These are phyloP conservation scores for Notholithocarpus densiflorus DNA, from an alignment of 306 rosid genomes.

Conservation along the genomic window DNA sequence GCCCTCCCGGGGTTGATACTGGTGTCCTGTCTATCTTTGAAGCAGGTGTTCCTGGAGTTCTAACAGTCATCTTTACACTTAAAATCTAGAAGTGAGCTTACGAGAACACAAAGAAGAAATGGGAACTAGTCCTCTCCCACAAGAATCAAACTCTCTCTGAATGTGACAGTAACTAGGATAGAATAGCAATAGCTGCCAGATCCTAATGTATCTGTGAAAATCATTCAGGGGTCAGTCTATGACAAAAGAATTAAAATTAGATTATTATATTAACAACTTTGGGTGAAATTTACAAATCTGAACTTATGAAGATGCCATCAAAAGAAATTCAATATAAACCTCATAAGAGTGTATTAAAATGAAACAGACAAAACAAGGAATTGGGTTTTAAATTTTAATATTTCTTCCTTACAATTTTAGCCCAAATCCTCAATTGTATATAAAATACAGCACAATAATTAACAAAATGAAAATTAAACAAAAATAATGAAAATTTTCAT, in stretches of 20 bases:
- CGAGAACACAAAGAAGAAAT: background rate
- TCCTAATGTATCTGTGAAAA: conserved; percentile 6
- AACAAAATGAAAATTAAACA: background rate
- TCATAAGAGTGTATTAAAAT: background rate
- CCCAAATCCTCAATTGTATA: too few species aligned
- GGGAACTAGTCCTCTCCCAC: background rate
- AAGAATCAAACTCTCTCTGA: background rate
- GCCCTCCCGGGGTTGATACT: conserved; percentile 81
- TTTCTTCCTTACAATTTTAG: too few species aligned
- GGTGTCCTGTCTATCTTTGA: conserved; percentile 87
- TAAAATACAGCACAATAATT: background rate
- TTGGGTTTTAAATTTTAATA: too few species aligned
- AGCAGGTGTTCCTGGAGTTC: conserved; percentile 92
- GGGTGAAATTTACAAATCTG: too few species aligned
- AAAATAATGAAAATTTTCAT: background rate
- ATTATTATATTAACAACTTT: too few species aligned
- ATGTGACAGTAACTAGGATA: background rate
- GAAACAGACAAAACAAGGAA: background rate
- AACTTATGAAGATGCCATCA: too few species aligned
- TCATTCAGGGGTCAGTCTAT: background rate
- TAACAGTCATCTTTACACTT: conserved; percentile 55
- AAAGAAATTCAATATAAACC: too few species aligned
- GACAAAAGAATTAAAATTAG: background rate
- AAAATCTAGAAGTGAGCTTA: background rate
- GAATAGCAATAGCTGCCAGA: conserved; percentile 4